A percentile compares a stretch with the other conserved stretches of the same genome.
These are phyloP conservation scores for Pisolithus microcarpus DNA, from an alignment of 768 basidiomycete species.

Conservation along the genomic window DNA sequence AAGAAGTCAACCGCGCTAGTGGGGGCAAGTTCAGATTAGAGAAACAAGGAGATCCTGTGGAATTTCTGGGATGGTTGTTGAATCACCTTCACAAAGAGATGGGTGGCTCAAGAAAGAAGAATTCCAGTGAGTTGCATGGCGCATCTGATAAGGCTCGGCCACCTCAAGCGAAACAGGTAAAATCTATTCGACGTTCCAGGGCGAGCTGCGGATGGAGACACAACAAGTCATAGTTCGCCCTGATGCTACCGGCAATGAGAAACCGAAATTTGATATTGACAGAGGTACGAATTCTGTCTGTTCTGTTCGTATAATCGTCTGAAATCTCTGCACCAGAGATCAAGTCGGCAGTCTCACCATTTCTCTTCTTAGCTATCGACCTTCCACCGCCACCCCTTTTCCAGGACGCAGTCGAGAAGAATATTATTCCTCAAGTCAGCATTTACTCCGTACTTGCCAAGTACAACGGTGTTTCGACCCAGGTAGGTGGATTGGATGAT, in stretches of 20 bases:
- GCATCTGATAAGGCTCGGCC: slow-evolving; percentile 11
- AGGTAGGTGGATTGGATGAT: slow-evolving; percentile 43
- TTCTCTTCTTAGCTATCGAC: slow-evolving; percentile 93
- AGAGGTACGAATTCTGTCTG: slow-evolving; percentile 53
- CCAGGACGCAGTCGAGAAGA: slow-evolving; percentile 93
- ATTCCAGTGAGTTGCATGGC: slow-evolving; percentile 62
- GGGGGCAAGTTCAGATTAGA: slow-evolving; percentile 88
- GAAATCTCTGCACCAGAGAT: slow-evolving; percentile 52
- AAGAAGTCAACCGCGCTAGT: slow-evolving; percentile 89
- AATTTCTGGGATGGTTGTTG: slow-evolving; percentile 92
- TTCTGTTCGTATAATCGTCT: slow-evolving; percentile 9
- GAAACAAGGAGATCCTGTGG: slow-evolving; percentile 91
- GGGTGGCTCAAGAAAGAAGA: slow-evolving; percentile 88
- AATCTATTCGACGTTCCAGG: slow-evolving; percentile 91
- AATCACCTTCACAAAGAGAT: slow-evolving; percentile 90
- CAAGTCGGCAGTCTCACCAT: slow-evolving; percentile 79
- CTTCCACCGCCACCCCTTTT: slow-evolving; percentile 96
- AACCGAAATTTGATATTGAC: slow-evolving; percentile 90
- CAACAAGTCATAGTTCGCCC: slow-evolving; percentile 87
- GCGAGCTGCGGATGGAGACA: slow-evolving; percentile 85
- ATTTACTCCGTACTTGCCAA: slow-evolving; percentile 86
- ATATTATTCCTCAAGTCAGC: slow-evolving; percentile 97
- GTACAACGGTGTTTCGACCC: slow-evolving; percentile 87
- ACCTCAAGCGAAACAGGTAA: slow-evolving; percentile 48
- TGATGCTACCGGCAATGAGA: slow-evolving; percentile 65